Conservation (phyloP, 2,329 filamentous ascomycete species). For the Gaeumannomyces sp. region DNA sequence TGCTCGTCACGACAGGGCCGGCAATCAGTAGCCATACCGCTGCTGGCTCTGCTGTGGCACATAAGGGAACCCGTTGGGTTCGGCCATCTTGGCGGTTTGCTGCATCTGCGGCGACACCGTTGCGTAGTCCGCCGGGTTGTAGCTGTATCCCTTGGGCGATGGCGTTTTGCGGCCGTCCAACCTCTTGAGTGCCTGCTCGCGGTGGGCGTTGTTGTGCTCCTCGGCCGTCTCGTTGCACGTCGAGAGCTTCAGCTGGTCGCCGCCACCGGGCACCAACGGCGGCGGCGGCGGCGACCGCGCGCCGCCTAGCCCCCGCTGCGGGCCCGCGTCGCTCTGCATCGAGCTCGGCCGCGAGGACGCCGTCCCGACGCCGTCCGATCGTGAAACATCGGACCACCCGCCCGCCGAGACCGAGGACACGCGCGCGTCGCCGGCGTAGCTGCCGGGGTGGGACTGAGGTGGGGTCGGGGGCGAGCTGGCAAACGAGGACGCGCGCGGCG, state of each 20-base stretch:
- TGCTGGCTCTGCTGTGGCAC: constrained; percentile 3
- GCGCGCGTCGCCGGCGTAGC: constrained; percentile 20
- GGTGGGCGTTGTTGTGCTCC: constrained; percentile 29
- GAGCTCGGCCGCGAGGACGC: constrained; percentile 29
- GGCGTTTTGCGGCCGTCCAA: constrained; percentile 16
- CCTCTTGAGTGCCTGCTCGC: constrained; percentile 21
- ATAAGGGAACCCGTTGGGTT: not conserved
- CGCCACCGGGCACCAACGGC: not conserved
- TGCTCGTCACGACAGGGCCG: not conserved
- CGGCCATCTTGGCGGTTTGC: not conserved
- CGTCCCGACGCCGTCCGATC: not conserved
- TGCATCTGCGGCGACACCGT: constrained; percentile 12
- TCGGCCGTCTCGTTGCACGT: constrained; percentile 42
- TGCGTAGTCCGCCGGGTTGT: constrained; percentile 35
- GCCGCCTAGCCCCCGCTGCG: constrained; percentile 22
- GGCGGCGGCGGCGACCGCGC: constrained; percentile 30
- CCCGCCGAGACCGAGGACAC: constrained; percentile 5
- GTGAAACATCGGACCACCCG: constrained; percentile 32
- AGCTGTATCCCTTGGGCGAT: constrained; percentile 20
- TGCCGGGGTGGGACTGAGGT: constrained; percentile 18
- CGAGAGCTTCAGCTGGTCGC: constrained; percentile 36
- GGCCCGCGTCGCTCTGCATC: constrained; percentile 16
- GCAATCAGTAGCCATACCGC: constrained; percentile 6
- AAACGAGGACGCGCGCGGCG: constrained; percentile 11
- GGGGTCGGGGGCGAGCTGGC: constrained; percentile 15